phyloP scores from a whole-genome alignment of 768 basidiomycete species.

The Rhodocollybia butyracea region DNA sequence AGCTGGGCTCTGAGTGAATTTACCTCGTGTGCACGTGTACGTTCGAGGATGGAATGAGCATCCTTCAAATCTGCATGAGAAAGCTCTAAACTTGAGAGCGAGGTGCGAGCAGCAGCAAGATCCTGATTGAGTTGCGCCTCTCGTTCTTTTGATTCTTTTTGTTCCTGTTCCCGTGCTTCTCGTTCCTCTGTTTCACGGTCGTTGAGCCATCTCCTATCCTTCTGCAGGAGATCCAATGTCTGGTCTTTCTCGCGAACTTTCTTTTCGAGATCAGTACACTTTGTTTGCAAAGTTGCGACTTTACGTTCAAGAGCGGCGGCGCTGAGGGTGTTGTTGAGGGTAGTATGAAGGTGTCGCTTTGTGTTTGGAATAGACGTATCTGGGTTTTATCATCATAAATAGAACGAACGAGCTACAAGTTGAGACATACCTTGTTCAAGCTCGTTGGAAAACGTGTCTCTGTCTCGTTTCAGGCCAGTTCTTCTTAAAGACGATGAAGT shows the following conservation, averaged over 20 bases:
- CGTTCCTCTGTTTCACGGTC: constrained; percentile 4
- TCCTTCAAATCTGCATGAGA: constrained; percentile 1
- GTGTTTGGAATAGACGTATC: constrained; percentile 2
- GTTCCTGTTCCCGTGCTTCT: background rate
- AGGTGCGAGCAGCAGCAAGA: background rate
- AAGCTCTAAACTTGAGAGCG: background rate
- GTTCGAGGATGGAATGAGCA: background rate
- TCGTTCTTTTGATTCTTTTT: background rate
- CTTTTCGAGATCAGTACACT: background rate
- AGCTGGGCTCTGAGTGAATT: background rate
- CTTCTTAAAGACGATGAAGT: background rate
- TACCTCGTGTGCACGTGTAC: background rate
- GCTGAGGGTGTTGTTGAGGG: constrained; percentile 2
- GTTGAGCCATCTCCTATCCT: constrained; percentile 4
- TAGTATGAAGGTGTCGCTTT: constrained; percentile 7
- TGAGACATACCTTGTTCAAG: background rate
- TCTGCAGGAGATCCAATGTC: background rate
- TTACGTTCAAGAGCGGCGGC: constrained; percentile 3
- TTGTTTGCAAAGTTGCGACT: constrained; percentile 6
- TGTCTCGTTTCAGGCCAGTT: constrained; percentile 1
- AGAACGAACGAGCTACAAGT: background rate
- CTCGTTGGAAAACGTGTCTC: constrained; percentile 16
- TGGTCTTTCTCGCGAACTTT: constrained; percentile 4
- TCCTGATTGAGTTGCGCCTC: background rate
- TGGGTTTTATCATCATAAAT: background rate